Conservation (phyloP, 2,329 filamentous ascomycete genomes). For the Penicillium aurantiogriseum region DNA sequence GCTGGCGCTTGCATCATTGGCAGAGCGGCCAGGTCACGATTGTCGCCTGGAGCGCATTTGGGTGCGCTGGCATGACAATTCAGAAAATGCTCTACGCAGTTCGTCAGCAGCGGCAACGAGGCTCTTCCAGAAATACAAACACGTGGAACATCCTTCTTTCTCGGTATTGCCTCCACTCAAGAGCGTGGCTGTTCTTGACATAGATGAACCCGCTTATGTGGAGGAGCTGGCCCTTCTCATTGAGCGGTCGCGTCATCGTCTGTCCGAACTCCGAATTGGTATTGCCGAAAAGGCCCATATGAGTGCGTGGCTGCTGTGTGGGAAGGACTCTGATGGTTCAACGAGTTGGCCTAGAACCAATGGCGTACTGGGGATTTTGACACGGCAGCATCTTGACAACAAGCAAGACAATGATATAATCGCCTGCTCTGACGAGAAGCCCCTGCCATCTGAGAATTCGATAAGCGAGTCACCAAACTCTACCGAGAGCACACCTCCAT, state of each 20-base stretch:
- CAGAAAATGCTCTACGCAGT: constrained; percentile 40
- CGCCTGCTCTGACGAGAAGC: not conserved
- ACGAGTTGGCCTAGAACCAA: constrained; percentile 34
- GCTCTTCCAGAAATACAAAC: constrained; percentile 53
- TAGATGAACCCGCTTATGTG: constrained; percentile 78
- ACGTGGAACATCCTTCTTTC: constrained; percentile 76
- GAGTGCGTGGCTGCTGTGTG: constrained; percentile 27
- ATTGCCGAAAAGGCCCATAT: constrained; percentile 52
- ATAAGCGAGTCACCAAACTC: not conserved
- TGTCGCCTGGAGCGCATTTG: constrained; percentile 72
- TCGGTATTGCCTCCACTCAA: constrained; percentile 73
- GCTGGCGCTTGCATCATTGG: constrained; percentile 71
- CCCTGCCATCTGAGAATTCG: not conserved
- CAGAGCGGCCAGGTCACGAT: constrained; percentile 59
- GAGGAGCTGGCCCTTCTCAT: constrained; percentile 80
- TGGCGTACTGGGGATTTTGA: constrained; percentile 36
- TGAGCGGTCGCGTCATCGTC: constrained; percentile 63
- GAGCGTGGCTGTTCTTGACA: constrained; percentile 73
- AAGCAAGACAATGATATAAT: constrained; percentile 6
- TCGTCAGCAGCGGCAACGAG: constrained; percentile 19
- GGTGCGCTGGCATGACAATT: constrained; percentile 81
- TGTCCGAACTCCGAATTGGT: constrained; percentile 72
- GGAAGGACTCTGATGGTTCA: constrained; percentile 12
- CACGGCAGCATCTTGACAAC: constrained; percentile 5
- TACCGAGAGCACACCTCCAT: not conserved